Evolutionary conservation across 768 basidiomycete genomes (phyloP).

Genomic region (Suillus luteus): DNA sequence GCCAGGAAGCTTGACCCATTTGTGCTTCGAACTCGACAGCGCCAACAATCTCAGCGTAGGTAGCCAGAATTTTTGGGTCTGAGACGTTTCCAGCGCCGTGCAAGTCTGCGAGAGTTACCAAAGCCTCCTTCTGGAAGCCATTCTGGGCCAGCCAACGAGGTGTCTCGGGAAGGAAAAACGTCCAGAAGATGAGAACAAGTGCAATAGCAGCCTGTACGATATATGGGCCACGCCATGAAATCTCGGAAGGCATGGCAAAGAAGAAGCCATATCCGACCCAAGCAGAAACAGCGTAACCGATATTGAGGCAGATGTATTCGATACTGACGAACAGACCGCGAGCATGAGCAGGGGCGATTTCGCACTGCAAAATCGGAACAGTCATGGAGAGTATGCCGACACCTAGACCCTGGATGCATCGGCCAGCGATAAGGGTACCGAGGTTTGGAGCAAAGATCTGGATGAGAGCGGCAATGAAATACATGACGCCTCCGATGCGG

Average conservation of each 20-base stretch:
- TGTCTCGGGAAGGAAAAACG: constrained; percentile 52
- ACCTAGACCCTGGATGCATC: constrained; percentile 49
- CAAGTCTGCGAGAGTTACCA: constrained; percentile 56
- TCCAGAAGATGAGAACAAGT: constrained; percentile 46
- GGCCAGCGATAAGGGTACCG: constrained; percentile 40
- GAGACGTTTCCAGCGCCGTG: constrained; percentile 51
- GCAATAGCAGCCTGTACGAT: constrained; percentile 54
- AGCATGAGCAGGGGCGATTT: constrained; percentile 48
- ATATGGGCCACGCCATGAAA: constrained; percentile 60
- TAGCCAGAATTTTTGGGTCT: constrained; percentile 43
- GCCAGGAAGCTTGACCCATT: constrained; percentile 46
- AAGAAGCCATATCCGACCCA: constrained; percentile 55
- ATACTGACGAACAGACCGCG: constrained; percentile 56
- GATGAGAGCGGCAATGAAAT: constrained; percentile 50
- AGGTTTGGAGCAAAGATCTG: constrained; percentile 52
- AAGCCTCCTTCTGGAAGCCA: constrained; percentile 50
- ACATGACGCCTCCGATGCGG: constrained; percentile 50
- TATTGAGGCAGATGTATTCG: constrained; percentile 54
- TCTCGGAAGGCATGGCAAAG: constrained; percentile 45
- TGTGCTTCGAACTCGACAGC: constrained; percentile 41
- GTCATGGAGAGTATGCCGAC: constrained; percentile 55
- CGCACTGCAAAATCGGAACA: constrained; percentile 50
- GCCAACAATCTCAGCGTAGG: constrained; percentile 45
- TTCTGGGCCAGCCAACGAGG: constrained; percentile 59
- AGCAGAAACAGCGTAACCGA: constrained; percentile 50